Evolutionary conservation across 805 yeast species (phyloP).

Genomic region (Kodamaea fukazawae): DNA sequence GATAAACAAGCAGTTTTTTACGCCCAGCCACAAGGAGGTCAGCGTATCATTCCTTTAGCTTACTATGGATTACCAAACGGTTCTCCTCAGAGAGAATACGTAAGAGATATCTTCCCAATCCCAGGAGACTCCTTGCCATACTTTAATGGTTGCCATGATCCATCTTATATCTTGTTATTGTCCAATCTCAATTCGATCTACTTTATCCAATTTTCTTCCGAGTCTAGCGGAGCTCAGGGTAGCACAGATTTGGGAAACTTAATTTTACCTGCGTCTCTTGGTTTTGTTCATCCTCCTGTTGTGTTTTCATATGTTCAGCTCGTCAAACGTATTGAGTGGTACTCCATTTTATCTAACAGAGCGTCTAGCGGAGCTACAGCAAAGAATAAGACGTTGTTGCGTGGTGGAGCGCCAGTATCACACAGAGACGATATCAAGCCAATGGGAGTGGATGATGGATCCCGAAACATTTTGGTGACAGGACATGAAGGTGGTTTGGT

Average conservation of each 20-base stretch:
- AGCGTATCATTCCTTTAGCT: conserved; percentile 24
- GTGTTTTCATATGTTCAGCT: conserved; percentile 49
- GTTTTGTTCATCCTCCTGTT: conserved; percentile 74
- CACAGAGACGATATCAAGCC: conserved; percentile 22
- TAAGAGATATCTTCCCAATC: conserved; percentile 30
- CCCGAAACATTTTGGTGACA: conserved; percentile 56
- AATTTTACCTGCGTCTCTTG: conserved; percentile 75
- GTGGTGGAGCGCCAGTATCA: conserved; percentile 76
- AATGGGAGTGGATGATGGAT: conserved; percentile 40
- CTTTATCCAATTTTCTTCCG: conserved; percentile 51
- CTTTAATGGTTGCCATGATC: conserved; percentile 78
- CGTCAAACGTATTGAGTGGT: conserved; percentile 69
- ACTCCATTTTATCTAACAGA: conserved; percentile 58
- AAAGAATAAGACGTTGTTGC: conserved; percentile 46
- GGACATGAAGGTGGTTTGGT: conserved; percentile 87
- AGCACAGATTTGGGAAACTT: conserved; percentile 29
- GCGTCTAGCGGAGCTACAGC: conserved; percentile 40
- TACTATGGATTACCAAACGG: conserved; percentile 21
- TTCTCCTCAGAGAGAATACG: conserved; percentile 19
- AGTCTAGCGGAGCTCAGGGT: conserved; percentile 15
- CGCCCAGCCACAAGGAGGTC: conserved; percentile 50
- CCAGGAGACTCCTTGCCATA: conserved; percentile 56
- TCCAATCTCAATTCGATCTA: conserved; percentile 65
- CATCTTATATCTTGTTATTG: conserved; percentile 57
- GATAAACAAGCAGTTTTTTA: conserved; percentile 79